Percentiles rank a stretch among this genome's conserved stretches.
Evolutionary conservation across 148 eudicot genomes (phyloP).

Genomic region (Spergularia bocconei): DNA sequence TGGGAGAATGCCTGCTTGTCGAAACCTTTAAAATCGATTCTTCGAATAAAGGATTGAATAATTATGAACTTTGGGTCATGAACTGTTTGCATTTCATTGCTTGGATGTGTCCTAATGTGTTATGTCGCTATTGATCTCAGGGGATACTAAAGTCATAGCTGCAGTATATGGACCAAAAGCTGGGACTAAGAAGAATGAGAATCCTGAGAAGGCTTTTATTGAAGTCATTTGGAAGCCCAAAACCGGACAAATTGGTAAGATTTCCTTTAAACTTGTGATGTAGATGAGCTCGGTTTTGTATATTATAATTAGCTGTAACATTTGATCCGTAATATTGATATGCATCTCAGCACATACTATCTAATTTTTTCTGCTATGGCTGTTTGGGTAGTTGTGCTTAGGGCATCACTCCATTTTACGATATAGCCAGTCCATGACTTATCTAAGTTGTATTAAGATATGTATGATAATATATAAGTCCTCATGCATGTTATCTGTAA

Average conservation of each 20-base stretch:
- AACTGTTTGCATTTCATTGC: neutral
- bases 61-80: no score
- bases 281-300: neutral
- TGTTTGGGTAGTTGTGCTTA: neutral
- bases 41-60: no score
- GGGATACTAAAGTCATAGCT: slow-evolving; percentile 82
- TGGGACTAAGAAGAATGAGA: slow-evolving; percentile 90
- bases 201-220: slow-evolving; percentile 86
- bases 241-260: slow-evolving; percentile 80
- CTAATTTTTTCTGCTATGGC: neutral
- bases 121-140: slow-evolving; percentile 27
- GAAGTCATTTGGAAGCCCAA: slow-evolving; percentile 96
- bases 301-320: neutral
- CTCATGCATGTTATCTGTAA: neutral
- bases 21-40: neutral
- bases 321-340: neutral
- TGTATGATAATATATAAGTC: neutral
- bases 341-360: neutral
- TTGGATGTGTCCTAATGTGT: neutral
- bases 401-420: neutral
- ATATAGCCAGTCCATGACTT: neutral
- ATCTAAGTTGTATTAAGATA: neutral
- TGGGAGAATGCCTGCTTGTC: neutral
- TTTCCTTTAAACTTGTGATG: neutral
- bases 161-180: slow-evolving; percentile 92